These are phyloP conservation scores for Aspergillus caelatus DNA, from an alignment of 2,329 filamentous ascomycete genomes.

Conservation along the genomic window DNA sequence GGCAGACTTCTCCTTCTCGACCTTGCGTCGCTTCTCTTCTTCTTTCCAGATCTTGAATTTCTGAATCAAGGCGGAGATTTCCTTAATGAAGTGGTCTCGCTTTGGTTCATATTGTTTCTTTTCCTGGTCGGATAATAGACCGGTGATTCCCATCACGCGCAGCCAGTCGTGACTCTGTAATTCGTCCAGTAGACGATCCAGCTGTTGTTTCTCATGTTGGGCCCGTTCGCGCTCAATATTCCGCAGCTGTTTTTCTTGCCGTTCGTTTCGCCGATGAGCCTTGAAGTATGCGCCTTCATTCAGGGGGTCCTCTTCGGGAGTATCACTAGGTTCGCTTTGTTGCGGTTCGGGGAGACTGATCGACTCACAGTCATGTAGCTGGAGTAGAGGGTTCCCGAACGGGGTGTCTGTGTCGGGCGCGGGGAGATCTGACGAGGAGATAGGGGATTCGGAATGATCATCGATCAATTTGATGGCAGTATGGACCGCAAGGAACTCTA, in stretches of 20 bases:
- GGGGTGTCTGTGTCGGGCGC: conserved; percentile 26
- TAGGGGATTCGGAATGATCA: conserved; percentile 45
- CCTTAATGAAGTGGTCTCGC: conserved; percentile 78
- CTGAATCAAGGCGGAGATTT: conserved; percentile 77
- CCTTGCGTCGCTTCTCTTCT: conserved; percentile 81
- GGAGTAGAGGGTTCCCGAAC: conserved; percentile 40
- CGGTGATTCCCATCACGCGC: conserved; percentile 85
- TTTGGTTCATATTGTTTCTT: conserved; percentile 87
- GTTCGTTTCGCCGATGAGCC: conserved; percentile 62
- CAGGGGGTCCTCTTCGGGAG: conserved; percentile 55
- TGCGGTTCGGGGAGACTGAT: conserved; percentile 23
- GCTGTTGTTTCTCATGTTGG: conserved; percentile 67
- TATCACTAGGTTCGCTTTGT: not conserved
- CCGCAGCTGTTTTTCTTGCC: conserved; percentile 68
- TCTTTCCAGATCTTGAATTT: conserved; percentile 89
- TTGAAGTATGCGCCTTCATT: conserved; percentile 59
- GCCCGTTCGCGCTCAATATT: conserved; percentile 69
- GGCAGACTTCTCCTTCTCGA: conserved; percentile 67
- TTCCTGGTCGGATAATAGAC: conserved; percentile 73
- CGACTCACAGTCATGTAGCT: conserved; percentile 41
- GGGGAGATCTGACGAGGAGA: conserved; percentile 21
- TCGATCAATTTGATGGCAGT: conserved; percentile 75
- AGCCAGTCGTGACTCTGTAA: conserved; percentile 92
- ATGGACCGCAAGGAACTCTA: conserved; percentile 73
- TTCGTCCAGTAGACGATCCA: conserved; percentile 74